These are phyloP conservation scores for Daldinia vernicosa DNA, from an alignment of 495 filamentous ascomycete species.

Conservation along the genomic window DNA sequence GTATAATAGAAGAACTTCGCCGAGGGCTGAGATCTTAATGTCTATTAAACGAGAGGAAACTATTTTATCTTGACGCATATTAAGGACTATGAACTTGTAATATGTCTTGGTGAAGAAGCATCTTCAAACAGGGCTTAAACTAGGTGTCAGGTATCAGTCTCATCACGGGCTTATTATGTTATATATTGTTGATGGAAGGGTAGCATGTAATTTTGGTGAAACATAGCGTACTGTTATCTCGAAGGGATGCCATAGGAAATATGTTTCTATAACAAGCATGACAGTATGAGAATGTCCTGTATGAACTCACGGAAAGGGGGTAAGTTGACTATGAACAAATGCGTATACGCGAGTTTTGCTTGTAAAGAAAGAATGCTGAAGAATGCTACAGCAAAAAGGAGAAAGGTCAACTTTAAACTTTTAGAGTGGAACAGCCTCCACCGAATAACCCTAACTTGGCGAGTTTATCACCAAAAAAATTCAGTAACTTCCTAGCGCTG, in stretches of 20 bases:
- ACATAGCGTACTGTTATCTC: too few relatives aligned
- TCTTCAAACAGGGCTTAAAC: too few relatives aligned
- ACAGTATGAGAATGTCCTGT: not conserved
- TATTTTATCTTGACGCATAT: not conserved
- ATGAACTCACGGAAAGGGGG: not conserved
- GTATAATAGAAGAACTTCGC: not conserved
- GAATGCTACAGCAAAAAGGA: too few relatives aligned
- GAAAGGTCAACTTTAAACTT: not conserved
- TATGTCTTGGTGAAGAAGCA: too few relatives aligned
- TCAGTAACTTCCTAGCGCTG: conserved; percentile 18
- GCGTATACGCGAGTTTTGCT: not conserved
- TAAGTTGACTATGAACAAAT: not conserved
- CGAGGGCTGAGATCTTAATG: not conserved
- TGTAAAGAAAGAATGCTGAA: not conserved
- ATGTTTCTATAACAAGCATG: not conserved
- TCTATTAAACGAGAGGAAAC: not conserved
- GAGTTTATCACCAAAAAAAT: conserved; percentile 7
- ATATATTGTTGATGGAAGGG: not conserved
- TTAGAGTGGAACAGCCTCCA: not conserved
- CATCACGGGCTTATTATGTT: too few relatives aligned
- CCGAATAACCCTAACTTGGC: conserved; percentile 3
- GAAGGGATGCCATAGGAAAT: too few relatives aligned
- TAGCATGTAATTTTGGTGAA: not conserved
- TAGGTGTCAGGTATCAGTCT: too few relatives aligned
- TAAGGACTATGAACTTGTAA: too few relatives aligned